Conservation (phyloP, 305 asterid genomes). For the Fraxinus greggii region DNA sequence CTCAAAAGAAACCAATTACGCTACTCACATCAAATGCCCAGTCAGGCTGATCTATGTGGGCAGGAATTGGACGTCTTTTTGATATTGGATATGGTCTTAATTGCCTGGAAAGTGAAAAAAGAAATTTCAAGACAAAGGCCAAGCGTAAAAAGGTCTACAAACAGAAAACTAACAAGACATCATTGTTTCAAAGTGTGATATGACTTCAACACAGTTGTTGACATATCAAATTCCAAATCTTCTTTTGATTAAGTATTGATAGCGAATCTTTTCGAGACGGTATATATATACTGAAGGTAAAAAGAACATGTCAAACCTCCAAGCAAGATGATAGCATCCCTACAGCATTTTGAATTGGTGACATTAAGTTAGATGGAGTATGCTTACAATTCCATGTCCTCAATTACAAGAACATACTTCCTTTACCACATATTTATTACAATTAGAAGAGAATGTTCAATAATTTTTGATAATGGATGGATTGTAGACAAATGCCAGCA, state of each 20-base stretch:
- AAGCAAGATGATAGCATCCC: not conserved
- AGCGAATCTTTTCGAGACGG: not conserved
- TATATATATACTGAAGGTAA: not conserved
- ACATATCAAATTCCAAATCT: not conserved
- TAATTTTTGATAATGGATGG: not conserved
- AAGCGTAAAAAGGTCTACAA: not conserved
- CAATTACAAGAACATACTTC: not conserved
- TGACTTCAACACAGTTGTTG: not conserved
- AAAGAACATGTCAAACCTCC: not conserved
- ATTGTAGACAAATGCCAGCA: not conserved
- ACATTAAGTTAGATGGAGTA: not conserved
- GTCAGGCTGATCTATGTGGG: constrained; percentile 78
- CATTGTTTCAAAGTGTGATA: not conserved
- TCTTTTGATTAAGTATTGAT: not conserved
- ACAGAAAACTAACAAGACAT: not conserved
- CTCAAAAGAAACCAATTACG: constrained; percentile 22
- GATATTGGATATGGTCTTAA: constrained; percentile 85
- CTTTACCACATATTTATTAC: not conserved
- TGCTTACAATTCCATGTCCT: not conserved
- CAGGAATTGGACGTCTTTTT: constrained; percentile 61
- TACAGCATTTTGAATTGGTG: not conserved
- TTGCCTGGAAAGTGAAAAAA: constrained; percentile 39
- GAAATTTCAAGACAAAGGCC: constrained; percentile 7
- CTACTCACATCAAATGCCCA: constrained; percentile 87
- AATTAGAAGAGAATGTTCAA: not conserved